A percentile compares a stretch with the other conserved stretches of the same genome.
phyloP scores from a whole-genome alignment of 164 flowering plant species.

The Vitis labrusca region DNA sequence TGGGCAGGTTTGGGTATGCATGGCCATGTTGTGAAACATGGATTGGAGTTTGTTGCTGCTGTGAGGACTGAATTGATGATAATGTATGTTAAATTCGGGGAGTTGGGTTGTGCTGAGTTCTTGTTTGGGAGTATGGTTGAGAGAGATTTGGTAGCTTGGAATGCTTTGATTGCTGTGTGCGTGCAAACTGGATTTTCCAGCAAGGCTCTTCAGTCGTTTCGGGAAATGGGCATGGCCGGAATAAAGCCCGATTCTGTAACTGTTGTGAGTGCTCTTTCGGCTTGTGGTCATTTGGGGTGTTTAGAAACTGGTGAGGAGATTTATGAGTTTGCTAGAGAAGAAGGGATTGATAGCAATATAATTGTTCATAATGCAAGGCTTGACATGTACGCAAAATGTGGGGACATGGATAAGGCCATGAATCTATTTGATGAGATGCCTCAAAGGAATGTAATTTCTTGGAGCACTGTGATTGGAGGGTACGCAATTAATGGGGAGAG shows the following conservation, averaged over 20 bases:
- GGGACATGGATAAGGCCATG: slow-evolving; percentile 28
- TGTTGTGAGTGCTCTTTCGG: slow-evolving; percentile 34
- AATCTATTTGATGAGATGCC: slow-evolving; percentile 33
- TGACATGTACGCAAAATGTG: slow-evolving; percentile 47
- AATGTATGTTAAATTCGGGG: slow-evolving; percentile 36
- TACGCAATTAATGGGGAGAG: slow-evolving; percentile 42
- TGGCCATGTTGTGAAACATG: slow-evolving; percentile 33
- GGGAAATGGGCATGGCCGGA: slow-evolving; percentile 26
- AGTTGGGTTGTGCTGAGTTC: slow-evolving; percentile 32
- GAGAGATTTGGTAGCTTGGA: slow-evolving; percentile 51
- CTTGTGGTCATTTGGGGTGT: slow-evolving; percentile 42
- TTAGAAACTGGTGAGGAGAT: slow-evolving; percentile 34
- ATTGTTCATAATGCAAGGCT: slow-evolving; percentile 37
- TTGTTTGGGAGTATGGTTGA: slow-evolving; percentile 29
- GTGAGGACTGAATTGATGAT: slow-evolving; percentile 41
- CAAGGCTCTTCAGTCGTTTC: slow-evolving; percentile 30
- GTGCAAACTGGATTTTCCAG: slow-evolving; percentile 36
- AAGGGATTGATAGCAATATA: slow-evolving; percentile 26
- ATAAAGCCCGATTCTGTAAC: slow-evolving; percentile 31
- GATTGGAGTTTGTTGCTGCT: slow-evolving; percentile 31
- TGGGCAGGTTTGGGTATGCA: slow-evolving; percentile 28
- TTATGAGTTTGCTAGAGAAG: slow-evolving; percentile 13
- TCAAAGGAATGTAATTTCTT: slow-evolving; percentile 35
- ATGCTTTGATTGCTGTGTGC: slow-evolving; percentile 41
- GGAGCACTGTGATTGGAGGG: slow-evolving; percentile 51